These are phyloP conservation scores for Phoma herbarum DNA, from an alignment of 2,329 filamentous ascomycete genomes.

Conservation along the genomic window DNA sequence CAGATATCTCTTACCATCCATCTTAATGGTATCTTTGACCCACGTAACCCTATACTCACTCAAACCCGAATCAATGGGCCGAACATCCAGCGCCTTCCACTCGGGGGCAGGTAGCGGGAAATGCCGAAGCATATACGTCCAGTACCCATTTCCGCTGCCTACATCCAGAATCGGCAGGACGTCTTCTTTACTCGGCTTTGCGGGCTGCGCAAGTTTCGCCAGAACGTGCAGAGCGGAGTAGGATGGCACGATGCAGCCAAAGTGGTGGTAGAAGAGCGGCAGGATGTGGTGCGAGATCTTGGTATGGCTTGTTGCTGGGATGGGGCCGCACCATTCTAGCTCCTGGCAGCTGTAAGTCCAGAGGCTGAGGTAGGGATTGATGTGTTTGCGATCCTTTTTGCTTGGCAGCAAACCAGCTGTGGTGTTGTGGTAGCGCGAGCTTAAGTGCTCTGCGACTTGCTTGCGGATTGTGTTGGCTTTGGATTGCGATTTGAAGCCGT, in stretches of 20 bases:
- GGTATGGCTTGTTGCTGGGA: conserved; percentile 61
- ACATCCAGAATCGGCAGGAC: conserved; percentile 69
- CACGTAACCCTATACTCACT: conserved; percentile 74
- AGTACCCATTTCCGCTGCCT: conserved; percentile 78
- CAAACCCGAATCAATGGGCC: conserved; percentile 72
- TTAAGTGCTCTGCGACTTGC: conserved; percentile 65
- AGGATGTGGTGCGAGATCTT: conserved; percentile 72
- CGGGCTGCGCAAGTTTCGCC: conserved; percentile 58
- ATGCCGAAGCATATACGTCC: conserved; percentile 75
- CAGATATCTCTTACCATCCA: conserved; percentile 69
- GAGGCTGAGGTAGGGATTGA: conserved; percentile 74
- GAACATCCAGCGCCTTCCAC: conserved; percentile 64
- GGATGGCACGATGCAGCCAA: conserved; percentile 75
- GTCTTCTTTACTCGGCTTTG: conserved; percentile 39
- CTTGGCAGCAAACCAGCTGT: conserved; percentile 38
- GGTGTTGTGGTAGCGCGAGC: conserved; percentile 59
- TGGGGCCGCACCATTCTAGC: conserved; percentile 72
- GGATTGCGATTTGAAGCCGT: conserved; percentile 70
- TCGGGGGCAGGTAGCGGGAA: conserved; percentile 67
- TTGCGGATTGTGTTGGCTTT: conserved; percentile 69
- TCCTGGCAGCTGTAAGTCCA: conserved; percentile 71
- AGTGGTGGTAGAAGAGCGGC: conserved; percentile 80
- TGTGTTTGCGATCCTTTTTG: conserved; percentile 56
- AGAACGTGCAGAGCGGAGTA: conserved; percentile 72
- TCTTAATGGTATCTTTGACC: conserved; percentile 71